Base-by-base conservation (phyloP, 2,329 filamentous ascomycete species). In the Xylariaceae sp. region DNA sequence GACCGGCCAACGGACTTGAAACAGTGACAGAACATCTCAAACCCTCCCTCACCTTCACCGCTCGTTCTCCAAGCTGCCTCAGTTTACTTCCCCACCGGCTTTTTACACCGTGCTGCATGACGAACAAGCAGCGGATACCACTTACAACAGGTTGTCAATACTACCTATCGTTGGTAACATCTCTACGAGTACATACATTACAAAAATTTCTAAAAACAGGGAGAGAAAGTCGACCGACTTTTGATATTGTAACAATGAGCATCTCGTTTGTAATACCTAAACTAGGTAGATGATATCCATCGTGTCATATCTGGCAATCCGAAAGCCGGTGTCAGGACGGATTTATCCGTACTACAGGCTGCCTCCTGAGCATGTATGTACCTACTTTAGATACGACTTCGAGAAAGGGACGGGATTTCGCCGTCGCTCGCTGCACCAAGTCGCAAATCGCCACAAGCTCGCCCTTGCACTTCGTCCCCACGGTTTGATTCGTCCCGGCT, bases 201-300 rank as follows among this genome's bases (percentile, higher is more conserved):
- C 61, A 61, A 61, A 55, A 55, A 57, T 53, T 23, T 51, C 23
- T 34, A 51, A 23, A 51, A 35, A 8, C 34, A 13, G 10, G 7
- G 51, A n/a, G 42, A 53, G 64, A 66, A 57, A 47, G 57, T 58
- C 67, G 67, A 67, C 64, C 64, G 66, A 67, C 63, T 65, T 66
- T 68, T 66, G 23, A 30, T 30, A 55, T 58, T 7, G 57, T 30
- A 35, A 17, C 42, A 59, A 30, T 30, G 23, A 18, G 13, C 11
- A 34, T 34, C 11, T 13, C 11, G 37, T 42, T 42, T 13, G 37
- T 42, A 10, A 6, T 45, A 45, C 13, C 10, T n/a, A n/a, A 11
- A 45, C 13, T 45, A 13, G n/a, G n/a, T n/a, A n/a, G 42, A 45
- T n/a, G 23, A 30, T 30, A 30, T 30, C 23, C 23, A 45, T 45